Base-by-base conservation (phyloP, 352 stramenopile genomes). In the Peronospora farinosa region DNA sequence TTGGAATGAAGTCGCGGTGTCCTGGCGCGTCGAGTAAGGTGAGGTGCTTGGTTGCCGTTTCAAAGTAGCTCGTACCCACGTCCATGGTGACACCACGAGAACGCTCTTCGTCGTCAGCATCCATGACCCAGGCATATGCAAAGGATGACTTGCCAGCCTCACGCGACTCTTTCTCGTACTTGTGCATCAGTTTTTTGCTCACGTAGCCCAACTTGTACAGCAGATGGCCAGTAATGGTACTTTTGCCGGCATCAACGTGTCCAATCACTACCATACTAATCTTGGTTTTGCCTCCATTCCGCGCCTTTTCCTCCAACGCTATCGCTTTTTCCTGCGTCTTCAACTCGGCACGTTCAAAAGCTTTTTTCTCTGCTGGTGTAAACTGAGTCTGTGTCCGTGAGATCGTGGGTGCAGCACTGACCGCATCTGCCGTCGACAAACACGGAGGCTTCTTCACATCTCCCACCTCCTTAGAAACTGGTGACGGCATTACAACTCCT, bases 211-310 rank as follows among this genome's bases (percentile, higher is more conserved):
- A 64, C 28, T 92, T 76, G 56, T 95, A 90, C 12, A 98, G 74
- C 60, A 98, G 71, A 50, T 98, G 95, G 0, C 96, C 96, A 39
- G 95, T 98, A 54, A 98, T 85, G 0, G 96, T 98, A 38, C 88
- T 97, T 78, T 98, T 99, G 27, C 96, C 96, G 2, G 92, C 89
- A 70, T 99, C 96, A 11, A 99, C 96, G 56, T 99, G 96, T 12
- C 96, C 96, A 31, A 98, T 84, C 21, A 98, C 88, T 27, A 98
- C 92, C 78, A 98, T 90, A 45, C 84, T 97, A 50, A 98, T 83
- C 71, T 82, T 84, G 15, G 64, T 65, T 51, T 93, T 93, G 48
- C 73, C 78, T 27, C 67, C 56, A 17, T 42, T 46, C 10, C 54
- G 69, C 0, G 66, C 60, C 35, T 86, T 71, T 16, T 84, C 54